Conservation (phyloP, 768 basidiomycete species). For the Jaapia argillacea region DNA sequence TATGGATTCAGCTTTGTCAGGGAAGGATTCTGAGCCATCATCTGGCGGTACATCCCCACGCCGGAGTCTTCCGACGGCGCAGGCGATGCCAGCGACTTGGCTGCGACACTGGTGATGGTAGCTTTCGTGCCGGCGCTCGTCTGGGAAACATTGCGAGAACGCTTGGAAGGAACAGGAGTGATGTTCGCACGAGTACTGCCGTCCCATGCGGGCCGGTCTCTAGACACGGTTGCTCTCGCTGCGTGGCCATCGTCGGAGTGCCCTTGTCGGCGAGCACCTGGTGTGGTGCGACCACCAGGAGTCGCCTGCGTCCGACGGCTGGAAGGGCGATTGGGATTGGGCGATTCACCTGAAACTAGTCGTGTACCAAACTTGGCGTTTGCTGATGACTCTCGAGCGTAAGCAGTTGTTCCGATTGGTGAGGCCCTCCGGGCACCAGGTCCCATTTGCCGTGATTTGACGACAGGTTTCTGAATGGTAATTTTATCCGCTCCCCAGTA, state of each 20-base stretch:
- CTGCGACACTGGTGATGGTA: conserved; percentile 24
- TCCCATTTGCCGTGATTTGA: conserved; percentile 33
- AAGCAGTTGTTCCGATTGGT: conserved; percentile 39
- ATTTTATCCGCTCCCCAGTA: conserved; percentile 92
- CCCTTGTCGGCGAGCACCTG: conserved; percentile 20
- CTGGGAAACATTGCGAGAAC: conserved; percentile 64
- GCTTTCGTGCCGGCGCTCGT: conserved; percentile 43
- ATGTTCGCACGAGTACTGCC: conserved; percentile 35
- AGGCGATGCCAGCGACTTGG: conserved; percentile 51
- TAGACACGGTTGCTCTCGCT: conserved; percentile 63
- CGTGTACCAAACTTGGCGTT: conserved; percentile 91
- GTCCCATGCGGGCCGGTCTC: conserved; percentile 53
- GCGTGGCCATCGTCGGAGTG: conserved; percentile 57
- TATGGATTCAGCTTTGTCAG: conserved; percentile 27
- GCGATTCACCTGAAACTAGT: conserved; percentile 54
- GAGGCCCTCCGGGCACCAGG: conserved; percentile 26
- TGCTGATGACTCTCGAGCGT: conserved; percentile 74
- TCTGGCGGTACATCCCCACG: conserved; percentile 75
- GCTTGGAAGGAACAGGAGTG: conserved; percentile 34
- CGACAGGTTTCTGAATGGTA: conserved; percentile 70
- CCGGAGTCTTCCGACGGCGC: conserved; percentile 77
- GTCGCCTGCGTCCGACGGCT: conserved; percentile 50
- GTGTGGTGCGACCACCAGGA: conserved; percentile 25
- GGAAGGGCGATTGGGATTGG: conserved; percentile 38
- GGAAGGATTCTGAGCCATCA: conserved; percentile 64